These are phyloP conservation scores for Hymenoscyphus fructigenus DNA, from an alignment of 2,329 filamentous ascomycete genomes.

Conservation along the genomic window DNA sequence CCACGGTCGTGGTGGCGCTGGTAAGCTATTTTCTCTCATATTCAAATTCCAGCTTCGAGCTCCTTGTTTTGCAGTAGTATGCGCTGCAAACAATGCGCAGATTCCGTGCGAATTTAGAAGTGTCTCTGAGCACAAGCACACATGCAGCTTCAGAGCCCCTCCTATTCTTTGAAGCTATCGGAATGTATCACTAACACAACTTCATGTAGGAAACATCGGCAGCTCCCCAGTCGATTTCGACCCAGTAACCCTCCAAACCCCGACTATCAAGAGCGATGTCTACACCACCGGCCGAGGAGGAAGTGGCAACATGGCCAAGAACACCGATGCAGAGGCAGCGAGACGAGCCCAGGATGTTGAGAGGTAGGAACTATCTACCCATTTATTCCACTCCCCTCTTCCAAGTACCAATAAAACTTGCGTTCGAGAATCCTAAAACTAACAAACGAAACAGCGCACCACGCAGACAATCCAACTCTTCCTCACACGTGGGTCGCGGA, in stretches of 20 bases:
- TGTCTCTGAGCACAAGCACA: neutral
- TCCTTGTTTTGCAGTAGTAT: neutral
- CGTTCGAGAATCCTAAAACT: neutral
- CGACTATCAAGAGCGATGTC: slow-evolving; percentile 76
- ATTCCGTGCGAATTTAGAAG: neutral
- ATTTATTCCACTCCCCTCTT: slow-evolving; percentile 12
- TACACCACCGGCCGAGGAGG: slow-evolving; percentile 91
- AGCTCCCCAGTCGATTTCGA: slow-evolving; percentile 49
- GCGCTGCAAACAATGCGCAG: neutral
- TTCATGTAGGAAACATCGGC: slow-evolving; percentile 61
- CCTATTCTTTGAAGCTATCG: neutral
- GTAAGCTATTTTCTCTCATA: slow-evolving; percentile 37
- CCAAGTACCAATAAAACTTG: too few relatives aligned
- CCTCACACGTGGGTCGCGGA: slow-evolving; percentile 69
- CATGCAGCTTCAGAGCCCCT: neutral
- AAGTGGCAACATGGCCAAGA: slow-evolving; percentile 79
- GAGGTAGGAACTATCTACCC: slow-evolving; percentile 47
- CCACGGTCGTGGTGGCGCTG: slow-evolving; percentile 76
- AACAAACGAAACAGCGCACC: slow-evolving; percentile 19
- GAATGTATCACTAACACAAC: neutral
- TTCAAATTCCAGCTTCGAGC: slow-evolving; percentile 4
- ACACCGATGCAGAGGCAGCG: slow-evolving; percentile 70
- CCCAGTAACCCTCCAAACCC: slow-evolving; percentile 72
- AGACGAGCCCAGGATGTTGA: slow-evolving; percentile 82
- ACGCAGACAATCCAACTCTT: slow-evolving; percentile 56